Base-by-base conservation (phyloP, 129 eudicot species). In the Erigeron canadensis region DNA sequence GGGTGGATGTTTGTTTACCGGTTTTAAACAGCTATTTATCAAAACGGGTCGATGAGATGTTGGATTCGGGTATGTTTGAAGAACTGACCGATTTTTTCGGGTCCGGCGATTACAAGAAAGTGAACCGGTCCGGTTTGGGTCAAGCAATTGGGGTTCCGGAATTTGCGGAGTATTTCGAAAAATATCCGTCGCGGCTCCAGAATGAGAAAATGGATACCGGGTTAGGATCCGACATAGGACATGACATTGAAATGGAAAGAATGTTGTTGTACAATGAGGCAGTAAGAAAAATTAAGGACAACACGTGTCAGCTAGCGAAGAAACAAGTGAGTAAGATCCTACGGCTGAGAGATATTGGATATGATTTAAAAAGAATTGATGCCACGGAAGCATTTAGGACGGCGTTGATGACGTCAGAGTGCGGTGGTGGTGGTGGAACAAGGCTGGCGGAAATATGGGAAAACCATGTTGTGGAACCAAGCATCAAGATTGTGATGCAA, bases 401-500 rank as follows among this genome's bases (percentile, higher is more conserved):
- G 67, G 90, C n/a, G n/a, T n/a, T 79, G 54, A 10, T 93, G 69
- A 72, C 78, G 82, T 42, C 53, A 21, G 81, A 80, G 7, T 8
- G 55, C 65, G 84, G 82, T 13, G 75, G 79, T 7, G 80, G 45
- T 69, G 83, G 81, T 17, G 74, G 80, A 4, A 76, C 44, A 0
- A 71, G 76, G 78, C 70, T 68, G 58, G 45, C 76, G 60, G 84
- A 81, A 5, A 62, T 89, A 13, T 93, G 98, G 98, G 95, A 89
- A 50, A 83, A 57, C 58, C 68, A 81, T 67, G 98, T 93, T 69
- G 73, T 93, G 81, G 90, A 83, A 59, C 92, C 95, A 64, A 89
- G 98, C 87, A 80, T 83, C 80, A 87, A 89, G 89, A 93, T 93
- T 81, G 96, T 93, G 95, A 93, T 70, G 79, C 85, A 69, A 28